phyloP scores from a whole-genome alignment of 2,329 filamentous ascomycete species.

The Aurifilum marmelostoma region DNA sequence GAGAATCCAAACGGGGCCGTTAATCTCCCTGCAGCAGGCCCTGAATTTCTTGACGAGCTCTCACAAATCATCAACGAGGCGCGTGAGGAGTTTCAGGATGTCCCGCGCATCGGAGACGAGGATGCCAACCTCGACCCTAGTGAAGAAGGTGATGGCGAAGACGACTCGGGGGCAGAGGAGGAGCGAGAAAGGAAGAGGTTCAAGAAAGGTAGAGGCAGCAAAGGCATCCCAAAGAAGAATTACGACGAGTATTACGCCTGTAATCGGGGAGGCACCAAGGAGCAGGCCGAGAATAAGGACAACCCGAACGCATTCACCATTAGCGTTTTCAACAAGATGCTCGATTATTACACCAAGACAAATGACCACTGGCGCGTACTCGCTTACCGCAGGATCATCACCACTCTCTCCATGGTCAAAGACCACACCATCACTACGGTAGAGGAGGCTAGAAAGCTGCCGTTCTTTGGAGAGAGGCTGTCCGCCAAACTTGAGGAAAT shows the following conservation, averaged over 20 bases:
- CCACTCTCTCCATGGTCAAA: conserved; percentile 69
- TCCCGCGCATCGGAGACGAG: conserved; percentile 56
- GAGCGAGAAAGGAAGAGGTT: conserved; percentile 33
- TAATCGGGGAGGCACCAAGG: conserved; percentile 54
- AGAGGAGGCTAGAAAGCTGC: conserved; percentile 68
- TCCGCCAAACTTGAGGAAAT: conserved; percentile 92
- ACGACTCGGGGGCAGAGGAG: conserved; percentile 32
- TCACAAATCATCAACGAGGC: conserved; percentile 67
- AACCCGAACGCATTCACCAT: conserved; percentile 80
- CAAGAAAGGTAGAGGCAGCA: conserved; percentile 29
- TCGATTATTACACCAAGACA: conserved; percentile 73
- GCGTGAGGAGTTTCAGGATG: conserved; percentile 57
- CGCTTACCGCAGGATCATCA: conserved; percentile 78
- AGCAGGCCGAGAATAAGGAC: conserved; percentile 39
- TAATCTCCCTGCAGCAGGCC: background rate
- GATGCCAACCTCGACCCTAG: conserved; percentile 45
- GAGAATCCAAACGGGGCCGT: background rate
- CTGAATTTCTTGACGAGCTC: conserved; percentile 55
- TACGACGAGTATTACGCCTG: conserved; percentile 59
- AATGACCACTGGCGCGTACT: conserved; percentile 76
- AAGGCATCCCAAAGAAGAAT: conserved; percentile 34
- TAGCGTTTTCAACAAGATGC: conserved; percentile 76
- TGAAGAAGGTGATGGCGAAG: conserved; percentile 29
- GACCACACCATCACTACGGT: conserved; percentile 65
- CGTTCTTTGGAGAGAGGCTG: conserved; percentile 71